Percentiles rank a stretch among this genome's conserved stretches.
Conservation (phyloP, 441 rosid genomes). For the Erysimum pusillum region DNA sequence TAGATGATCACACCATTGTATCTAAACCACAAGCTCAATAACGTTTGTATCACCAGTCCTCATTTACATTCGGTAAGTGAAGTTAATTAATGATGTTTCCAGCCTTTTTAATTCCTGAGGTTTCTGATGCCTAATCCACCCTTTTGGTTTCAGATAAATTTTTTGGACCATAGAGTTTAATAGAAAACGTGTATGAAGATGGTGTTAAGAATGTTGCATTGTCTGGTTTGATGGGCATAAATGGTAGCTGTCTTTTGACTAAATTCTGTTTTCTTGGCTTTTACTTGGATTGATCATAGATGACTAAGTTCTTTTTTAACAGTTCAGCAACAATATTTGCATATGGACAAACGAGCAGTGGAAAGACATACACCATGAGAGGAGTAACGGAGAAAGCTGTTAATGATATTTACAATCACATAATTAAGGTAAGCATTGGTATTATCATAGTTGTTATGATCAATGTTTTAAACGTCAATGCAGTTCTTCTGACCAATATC, state of each 20-base stretch:
- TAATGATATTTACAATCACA: slow-evolving; percentile 88
- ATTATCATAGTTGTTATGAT: slow-evolving; percentile 1
- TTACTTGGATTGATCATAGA: slow-evolving; percentile 13
- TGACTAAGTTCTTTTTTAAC: slow-evolving; percentile 7
- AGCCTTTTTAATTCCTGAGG: neutral
- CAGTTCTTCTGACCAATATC: slow-evolving; percentile 23
- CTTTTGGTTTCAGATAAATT: slow-evolving; percentile 74
- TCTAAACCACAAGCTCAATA: slow-evolving; percentile 78
- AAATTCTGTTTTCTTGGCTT: slow-evolving; percentile 1
- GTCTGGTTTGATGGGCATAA: slow-evolving; percentile 95
- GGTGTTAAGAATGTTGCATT: slow-evolving; percentile 98
- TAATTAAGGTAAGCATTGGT: slow-evolving; percentile 66
- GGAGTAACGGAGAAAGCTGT: slow-evolving; percentile 99
- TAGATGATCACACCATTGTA: slow-evolving; percentile 81
- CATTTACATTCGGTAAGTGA: slow-evolving; percentile 82
- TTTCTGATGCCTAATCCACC: neutral
- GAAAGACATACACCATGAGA: slow-evolving; percentile 97
- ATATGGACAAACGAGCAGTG: slow-evolving; percentile 99
- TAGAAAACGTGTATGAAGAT: slow-evolving; percentile 90
- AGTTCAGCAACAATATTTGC: slow-evolving; percentile 90
- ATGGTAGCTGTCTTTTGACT: slow-evolving; percentile 58
- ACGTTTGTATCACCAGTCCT: slow-evolving; percentile 75
- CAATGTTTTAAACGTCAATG: slow-evolving; percentile 10
- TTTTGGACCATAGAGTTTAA: slow-evolving; percentile 76
- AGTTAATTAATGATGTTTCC: neutral